A percentile compares a stretch with the other conserved stretches of the same genome.
Conservation (phyloP, 306 rosid species). For the Styphnolobium japonicum region DNA sequence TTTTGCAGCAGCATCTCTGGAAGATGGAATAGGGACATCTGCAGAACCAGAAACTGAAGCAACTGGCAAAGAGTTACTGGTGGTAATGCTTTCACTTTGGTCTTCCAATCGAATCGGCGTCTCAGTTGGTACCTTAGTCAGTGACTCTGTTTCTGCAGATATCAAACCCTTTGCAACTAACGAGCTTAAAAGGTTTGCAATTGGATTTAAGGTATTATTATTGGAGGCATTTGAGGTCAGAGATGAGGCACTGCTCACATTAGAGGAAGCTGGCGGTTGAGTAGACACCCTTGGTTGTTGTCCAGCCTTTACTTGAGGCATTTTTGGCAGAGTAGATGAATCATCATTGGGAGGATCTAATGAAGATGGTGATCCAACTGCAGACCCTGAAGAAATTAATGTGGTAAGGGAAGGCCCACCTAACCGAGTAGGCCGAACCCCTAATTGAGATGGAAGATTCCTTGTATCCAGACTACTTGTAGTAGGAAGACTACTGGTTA, state of each 20-base stretch:
- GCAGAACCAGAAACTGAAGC: conserved; percentile 47
- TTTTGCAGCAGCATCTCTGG: conserved; percentile 37
- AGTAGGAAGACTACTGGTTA: conserved; percentile 35
- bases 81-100: conserved; percentile 35
- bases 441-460: conserved; percentile 41
- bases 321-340: conserved; percentile 28
- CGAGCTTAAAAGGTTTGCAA: conserved; percentile 81
- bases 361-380: conserved; percentile 42
- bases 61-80: conserved; percentile 37
- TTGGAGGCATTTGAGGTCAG: conserved; percentile 45
- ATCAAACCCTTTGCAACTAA: conserved; percentile 94
- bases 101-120: conserved; percentile 36
- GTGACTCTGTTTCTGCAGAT: conserved; percentile 63
- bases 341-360: conserved; percentile 47
- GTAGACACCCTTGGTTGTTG: conserved; percentile 38
- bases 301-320: conserved; percentile 48
- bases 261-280: conserved; percentile 51
- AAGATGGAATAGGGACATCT: conserved; percentile 39
- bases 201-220: conserved; percentile 46
- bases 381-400: conserved; percentile 41
- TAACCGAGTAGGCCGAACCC: conserved; percentile 40
- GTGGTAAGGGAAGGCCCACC: conserved; percentile 42
- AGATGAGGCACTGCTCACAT: conserved; percentile 39
- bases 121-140: conserved; percentile 37
- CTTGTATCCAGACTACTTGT: conserved; percentile 38